Evolutionary conservation across 2,329 filamentous ascomycete species (phyloP), one percentile per base, ranked within the genome.

Genomic region (Claviceps sorghi): DNA sequence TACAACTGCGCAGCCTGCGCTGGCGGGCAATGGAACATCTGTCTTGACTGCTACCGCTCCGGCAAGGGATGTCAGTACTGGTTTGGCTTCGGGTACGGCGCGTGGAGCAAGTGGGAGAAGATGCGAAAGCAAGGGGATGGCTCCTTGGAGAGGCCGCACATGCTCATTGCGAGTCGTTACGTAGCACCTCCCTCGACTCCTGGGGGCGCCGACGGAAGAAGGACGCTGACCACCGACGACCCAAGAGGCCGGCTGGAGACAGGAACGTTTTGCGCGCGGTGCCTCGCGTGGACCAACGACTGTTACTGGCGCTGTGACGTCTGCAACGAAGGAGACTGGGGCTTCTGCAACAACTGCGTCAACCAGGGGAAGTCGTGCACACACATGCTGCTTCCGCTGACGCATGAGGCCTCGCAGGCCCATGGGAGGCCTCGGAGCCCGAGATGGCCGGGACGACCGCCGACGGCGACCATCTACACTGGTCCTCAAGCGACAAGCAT

Each of bases 321-420:
- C 29, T 97, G 91, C 69, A 95, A 95, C 60, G 82, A 93, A 56
- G 91, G 88, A 5, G 90, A 94, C 62, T 97, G 90, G 90, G 91
- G 91, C 0, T 96, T 88, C 64, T 97, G 91, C 68, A 88, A 90
- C 60, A 71, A 76, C 55, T 97, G 91, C 58, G 88, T 95, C 32
- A 90, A 91, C 54, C 82, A 84, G 64, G 89, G 88, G 17, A 76
- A 77, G 54, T 85, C 82, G 54, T 97, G 91, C 67, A 86, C 83
- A 0, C 91, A 97, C 62, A 76, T 85, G 7, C 73, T 97, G 0
- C 72, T 95, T 0, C 88, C 90, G 0, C 72, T 95, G 45, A 79
- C 82, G 1, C 84, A 88, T 58, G 73, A 78, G 45, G 65, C 70
- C 30, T 60, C 64, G 1, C 60, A 65, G 9, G 58, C 63, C 57